Conservation (phyloP, 306 rosid genomes). For the Geum urbanum region DNA sequence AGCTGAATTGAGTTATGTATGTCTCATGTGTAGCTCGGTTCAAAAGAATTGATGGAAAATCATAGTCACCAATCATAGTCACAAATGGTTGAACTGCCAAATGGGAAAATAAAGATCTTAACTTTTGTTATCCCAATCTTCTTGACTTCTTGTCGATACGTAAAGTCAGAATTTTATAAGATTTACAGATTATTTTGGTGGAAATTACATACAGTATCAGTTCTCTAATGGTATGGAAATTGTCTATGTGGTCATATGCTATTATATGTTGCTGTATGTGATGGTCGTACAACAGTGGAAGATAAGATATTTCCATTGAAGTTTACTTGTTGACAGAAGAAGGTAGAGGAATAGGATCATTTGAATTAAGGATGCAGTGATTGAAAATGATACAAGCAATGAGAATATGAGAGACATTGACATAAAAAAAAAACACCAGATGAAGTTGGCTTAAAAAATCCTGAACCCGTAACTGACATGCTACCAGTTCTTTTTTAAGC, state of each 20-base stretch:
- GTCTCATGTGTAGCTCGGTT: not conserved
- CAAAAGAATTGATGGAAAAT: not conserved
- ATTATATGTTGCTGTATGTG: not conserved
- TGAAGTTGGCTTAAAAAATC: not conserved
- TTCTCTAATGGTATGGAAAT: not conserved
- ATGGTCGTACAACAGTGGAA: not conserved
- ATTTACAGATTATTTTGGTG: not conserved
- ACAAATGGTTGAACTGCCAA: not conserved
- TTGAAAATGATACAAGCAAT: not conserved
- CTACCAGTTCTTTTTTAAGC: not conserved
- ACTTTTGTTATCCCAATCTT: not conserved
- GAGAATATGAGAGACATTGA: conserved; percentile 8
- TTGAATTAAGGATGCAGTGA: not conserved
- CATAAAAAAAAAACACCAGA: not conserved
- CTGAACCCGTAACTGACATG: not conserved
- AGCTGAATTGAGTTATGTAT: not conserved
- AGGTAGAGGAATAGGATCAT: not conserved
- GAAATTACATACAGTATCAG: not conserved
- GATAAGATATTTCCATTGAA: conserved; percentile 4
- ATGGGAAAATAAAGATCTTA: not conserved
- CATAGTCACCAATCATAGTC: not conserved
- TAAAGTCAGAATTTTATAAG: not conserved
- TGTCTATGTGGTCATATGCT: conserved; percentile 1
- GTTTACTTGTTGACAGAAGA: not conserved
- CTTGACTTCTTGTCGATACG: conserved; percentile 5